These are phyloP conservation scores for Rhizomucor pusillus DNA, from an alignment of 371 early-diverging fungal species.

Conservation along the genomic window DNA sequence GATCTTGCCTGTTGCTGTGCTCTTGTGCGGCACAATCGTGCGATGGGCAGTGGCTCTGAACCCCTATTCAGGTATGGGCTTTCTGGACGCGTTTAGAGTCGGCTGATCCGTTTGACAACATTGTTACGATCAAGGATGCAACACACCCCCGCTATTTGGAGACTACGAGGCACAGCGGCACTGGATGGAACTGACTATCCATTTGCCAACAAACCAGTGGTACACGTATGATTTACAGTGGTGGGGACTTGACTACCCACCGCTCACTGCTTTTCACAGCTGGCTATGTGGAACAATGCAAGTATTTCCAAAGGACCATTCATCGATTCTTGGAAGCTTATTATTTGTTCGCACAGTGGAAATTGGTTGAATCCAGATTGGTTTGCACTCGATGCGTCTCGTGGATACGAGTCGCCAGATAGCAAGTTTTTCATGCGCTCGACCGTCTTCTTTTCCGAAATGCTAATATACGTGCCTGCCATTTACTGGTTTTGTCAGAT, in stretches of 20 bases:
- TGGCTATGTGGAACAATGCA: slow-evolving; percentile 83
- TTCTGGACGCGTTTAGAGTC: neutral
- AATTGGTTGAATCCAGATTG: slow-evolving; percentile 73
- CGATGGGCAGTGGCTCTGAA: slow-evolving; percentile 73
- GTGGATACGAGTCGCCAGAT: slow-evolving; percentile 73
- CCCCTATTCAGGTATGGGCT: slow-evolving; percentile 75
- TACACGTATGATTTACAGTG: slow-evolving; percentile 84
- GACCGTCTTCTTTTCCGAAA: slow-evolving; percentile 76
- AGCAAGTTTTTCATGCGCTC: slow-evolving; percentile 89
- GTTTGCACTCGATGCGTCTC: slow-evolving; percentile 84
- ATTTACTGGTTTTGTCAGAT: slow-evolving; percentile 58
- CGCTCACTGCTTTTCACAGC: slow-evolving; percentile 89
- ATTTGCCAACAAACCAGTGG: slow-evolving; percentile 80
- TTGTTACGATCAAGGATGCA: slow-evolving; percentile 18
- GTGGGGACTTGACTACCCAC: slow-evolving; percentile 98
- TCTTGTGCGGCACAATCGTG: slow-evolving; percentile 62
- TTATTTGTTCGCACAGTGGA: slow-evolving; percentile 50
- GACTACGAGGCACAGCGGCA: slow-evolving; percentile 98
- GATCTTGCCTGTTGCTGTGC: slow-evolving; percentile 34
- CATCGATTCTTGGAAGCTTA: neutral
- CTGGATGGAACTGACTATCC: slow-evolving; percentile 92
- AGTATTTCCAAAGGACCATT: slow-evolving; percentile 17
- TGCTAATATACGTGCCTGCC: slow-evolving; percentile 75
- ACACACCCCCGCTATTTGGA: slow-evolving; percentile 79
- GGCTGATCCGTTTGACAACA: neutral